Conservation (phyloP, 192 early-diverging fungal species). For the Coemansia sp. region DNA sequence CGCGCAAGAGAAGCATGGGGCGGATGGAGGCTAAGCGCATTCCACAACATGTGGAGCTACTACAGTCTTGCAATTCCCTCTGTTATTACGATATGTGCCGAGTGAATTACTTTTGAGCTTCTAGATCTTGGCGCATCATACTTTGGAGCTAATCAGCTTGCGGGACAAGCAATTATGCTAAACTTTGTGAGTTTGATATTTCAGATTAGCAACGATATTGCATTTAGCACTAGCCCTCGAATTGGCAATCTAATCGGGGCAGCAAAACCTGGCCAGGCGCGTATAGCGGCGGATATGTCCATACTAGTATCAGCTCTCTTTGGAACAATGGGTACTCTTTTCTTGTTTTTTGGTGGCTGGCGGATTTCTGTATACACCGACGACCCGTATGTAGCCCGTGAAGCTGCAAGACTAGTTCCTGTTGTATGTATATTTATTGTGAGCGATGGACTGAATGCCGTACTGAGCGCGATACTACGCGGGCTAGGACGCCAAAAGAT, state of each 20-base stretch:
- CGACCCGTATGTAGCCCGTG: no score
- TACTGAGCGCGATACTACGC: no score
- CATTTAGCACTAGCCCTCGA: slow-evolving; percentile 74
- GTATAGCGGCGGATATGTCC: slow-evolving; percentile 58
- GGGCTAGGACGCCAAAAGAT: no score
- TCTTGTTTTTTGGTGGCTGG: no score
- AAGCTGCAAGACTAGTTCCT: no score
- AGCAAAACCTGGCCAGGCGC: slow-evolving; percentile 56
- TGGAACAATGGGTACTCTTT: no score
- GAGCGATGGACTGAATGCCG: no score
- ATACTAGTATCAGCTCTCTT: no score
- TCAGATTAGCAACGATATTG: slow-evolving; percentile 69
- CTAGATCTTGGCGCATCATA: slow-evolving; percentile 70
- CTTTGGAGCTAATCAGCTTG: slow-evolving; percentile 69
- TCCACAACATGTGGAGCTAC: slow-evolving; percentile 63
- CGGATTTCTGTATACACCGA: no score
- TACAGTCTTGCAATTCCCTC: slow-evolving; percentile 74
- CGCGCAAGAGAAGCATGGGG: slow-evolving; percentile 79
- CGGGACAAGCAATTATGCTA: slow-evolving; percentile 73
- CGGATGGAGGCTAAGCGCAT: slow-evolving; percentile 70
- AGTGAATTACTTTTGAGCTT: slow-evolving; percentile 79
- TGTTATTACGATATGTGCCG: slow-evolving; percentile 74
- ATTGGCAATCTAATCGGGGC: slow-evolving; percentile 75
- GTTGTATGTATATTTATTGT: no score
- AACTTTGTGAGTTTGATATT: slow-evolving; percentile 69